Base-by-base conservation (phyloP, 169 alveolate species). In the Plasmodium relictum region DNA sequence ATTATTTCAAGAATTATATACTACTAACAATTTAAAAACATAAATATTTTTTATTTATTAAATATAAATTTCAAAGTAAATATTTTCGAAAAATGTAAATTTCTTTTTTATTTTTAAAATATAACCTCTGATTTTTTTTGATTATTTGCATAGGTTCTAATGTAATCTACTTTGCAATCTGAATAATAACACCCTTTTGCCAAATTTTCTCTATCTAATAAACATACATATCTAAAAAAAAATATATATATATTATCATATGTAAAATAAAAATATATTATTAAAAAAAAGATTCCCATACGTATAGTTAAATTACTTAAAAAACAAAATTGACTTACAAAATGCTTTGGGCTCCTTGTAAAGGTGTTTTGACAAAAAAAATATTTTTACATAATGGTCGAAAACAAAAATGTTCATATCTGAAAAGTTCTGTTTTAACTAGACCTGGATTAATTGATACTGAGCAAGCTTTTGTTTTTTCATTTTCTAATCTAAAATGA, bases 341-440 rank as follows among this genome's bases (percentile, higher is more conserved):
- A 39, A 80, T 80, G n/a, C 78, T 80, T 58, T 80, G 90, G n/a
- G 90, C 65, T 42, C 90, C 90, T 41, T 80, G 85, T 31, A 80
- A 37, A 37, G 90, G 80, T n/a, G 90, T 52, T 61, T 80, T 80
- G 10, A 66, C 14, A 58, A 80, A 80, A 68, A 52, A 20, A 2
- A 80, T 16, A 68, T 80, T 66, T 68, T 50, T 80, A 63, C 73
- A 59, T 20, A 80, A 12, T 16, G 83, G 58, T 62, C 83, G 24
- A 71, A 80, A 68, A 80, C 90, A 80, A 31, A 26, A 20, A 44
- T 52, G 66, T 56, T 80, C 90, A 48, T 80, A 26, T 44, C 83
- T 56, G 62, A 68, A 80, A 10, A 80, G 22, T 12, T 80, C 83
- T 50, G 90, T 68, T 37, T 72, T 69, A 9, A 68, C 83, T 45